Evolutionary conservation across 495 filamentous ascomycete species (phyloP).

Genomic region (Penicillium desertorum): DNA sequence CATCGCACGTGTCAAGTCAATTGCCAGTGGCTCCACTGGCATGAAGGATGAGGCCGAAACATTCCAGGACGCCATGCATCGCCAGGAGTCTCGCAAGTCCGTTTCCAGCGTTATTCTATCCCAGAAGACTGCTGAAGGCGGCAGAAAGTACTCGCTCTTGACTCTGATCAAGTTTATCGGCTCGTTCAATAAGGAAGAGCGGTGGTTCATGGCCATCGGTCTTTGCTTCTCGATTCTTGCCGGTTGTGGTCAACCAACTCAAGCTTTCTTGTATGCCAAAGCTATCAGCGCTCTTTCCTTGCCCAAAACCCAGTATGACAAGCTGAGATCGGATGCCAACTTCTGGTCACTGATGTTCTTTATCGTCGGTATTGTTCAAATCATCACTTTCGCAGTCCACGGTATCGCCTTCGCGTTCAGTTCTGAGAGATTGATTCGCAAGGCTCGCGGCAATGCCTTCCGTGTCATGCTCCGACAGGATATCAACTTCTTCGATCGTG

Average conservation of each 20-base stretch:
- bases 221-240: conserved; percentile 76
- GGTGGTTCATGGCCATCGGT: conserved; percentile 70
- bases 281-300: conserved; percentile 67
- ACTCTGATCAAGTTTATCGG: conserved; percentile 80
- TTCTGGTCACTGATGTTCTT: conserved; percentile 97
- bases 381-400: conserved; percentile 66
- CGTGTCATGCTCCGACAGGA: conserved; percentile 89
- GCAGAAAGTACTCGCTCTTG: conserved; percentile 71
- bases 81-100: conserved; percentile 63
- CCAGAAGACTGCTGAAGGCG: conserved; percentile 45
- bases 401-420: conserved; percentile 79
- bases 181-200: conserved; percentile 77
- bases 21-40: conserved; percentile 27
- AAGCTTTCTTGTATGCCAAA: conserved; percentile 90
- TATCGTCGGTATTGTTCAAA: conserved; percentile 79
- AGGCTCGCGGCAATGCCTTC: conserved; percentile 78
- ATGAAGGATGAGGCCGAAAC: conserved; percentile 26
- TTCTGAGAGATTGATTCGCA: conserved; percentile 78
- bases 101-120: conserved; percentile 72
- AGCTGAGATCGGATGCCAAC: conserved; percentile 65
- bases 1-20: conserved; percentile 32
- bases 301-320: conserved; percentile 42
- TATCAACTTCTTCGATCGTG: conserved; percentile 81
- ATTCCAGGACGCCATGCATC: conserved; percentile 30
- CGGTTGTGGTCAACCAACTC: conserved; percentile 80